Base-by-base conservation (phyloP, 495 filamentous ascomycete species). In the Daldinia bambusicola region DNA sequence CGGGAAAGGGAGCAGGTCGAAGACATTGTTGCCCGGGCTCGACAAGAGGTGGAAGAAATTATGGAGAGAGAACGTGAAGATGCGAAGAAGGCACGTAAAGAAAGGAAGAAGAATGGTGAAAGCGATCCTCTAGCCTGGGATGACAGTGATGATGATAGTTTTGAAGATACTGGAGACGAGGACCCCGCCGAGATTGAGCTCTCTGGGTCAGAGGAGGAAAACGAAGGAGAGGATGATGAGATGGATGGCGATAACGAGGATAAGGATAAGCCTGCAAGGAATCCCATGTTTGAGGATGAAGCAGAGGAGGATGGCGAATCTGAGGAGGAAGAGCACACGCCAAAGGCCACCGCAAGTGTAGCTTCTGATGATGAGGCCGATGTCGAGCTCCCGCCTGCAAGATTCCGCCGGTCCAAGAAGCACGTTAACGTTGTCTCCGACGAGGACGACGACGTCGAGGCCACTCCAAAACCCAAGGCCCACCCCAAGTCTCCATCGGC, bases 1-100 rank as follows among this genome's bases (percentile, higher is more conserved):
- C 88, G 89, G 12, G 90, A 95, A 76, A 71, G 88, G 75, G 89
- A 90, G 30, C 88, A 94, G 64, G 87, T 97, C 20, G 96, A 98
- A 67, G 89, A 97, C 70, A 84, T 98, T 40, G 84, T 99, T 36
- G 91, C 94, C 31, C 93, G 89, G 69, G 95, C 94, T 20, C 85
- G 94, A 43, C 83, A 87, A 67, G 92, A 98, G 75, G 93, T 89
- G 13, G 87, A 93, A 53, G 89, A 90, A 53, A 90, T 99, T 56
- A 90, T 89, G 74, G 87, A 90, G 74, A 80, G 86, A 53, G 95
- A 99, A 76, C 87, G 89, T 63, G 90, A 86, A 34, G 88, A 84
- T 30, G 88, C 89, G 0, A 94, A 89, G 80, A 86, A 85, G 69
- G 86, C 84, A 55, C 84, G 83, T 37, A 86, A 84, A 66, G 83